A percentile compares a stretch with the other conserved stretches of the same genome.
These are phyloP conservation scores for Aspergillus bombycis DNA, from an alignment of 2,329 filamentous ascomycete species.

Conservation along the genomic window DNA sequence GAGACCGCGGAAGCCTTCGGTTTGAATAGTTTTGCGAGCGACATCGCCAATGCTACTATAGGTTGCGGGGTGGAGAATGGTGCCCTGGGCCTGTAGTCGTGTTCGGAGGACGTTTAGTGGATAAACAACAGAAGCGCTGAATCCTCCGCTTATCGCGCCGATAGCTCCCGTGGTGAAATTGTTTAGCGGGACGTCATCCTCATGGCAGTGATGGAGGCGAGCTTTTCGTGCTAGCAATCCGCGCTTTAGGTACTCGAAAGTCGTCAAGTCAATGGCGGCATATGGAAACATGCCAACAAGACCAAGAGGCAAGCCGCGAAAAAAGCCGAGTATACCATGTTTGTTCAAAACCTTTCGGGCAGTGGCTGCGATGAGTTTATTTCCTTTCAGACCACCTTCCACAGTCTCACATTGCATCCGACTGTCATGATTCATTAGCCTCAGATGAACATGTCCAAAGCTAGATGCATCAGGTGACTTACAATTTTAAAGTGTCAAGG, in stretches of 20 bases:
- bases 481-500: constrained; percentile 71
- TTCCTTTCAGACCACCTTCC: constrained; percentile 79
- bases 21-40: constrained; percentile 75
- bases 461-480: constrained; percentile 29
- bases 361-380: constrained; percentile 78
- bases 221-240: constrained; percentile 72
- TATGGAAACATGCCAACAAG: constrained; percentile 97
- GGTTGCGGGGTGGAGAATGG: constrained; percentile 83
- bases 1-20: constrained; percentile 81
- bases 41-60: constrained; percentile 94
- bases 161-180: constrained; percentile 86
- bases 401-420: constrained; percentile 96
- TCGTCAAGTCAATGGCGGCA: constrained; percentile 92
- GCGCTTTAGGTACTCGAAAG: constrained; percentile 89
- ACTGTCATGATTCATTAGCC: constrained; percentile 39
- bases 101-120: constrained; percentile 93
- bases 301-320: constrained; percentile 91
- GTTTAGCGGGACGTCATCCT: constrained; percentile 79
- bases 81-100: constrained; percentile 90
- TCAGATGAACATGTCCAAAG: neutral
- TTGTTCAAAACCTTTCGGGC: constrained; percentile 82
- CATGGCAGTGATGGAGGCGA: constrained; percentile 68
- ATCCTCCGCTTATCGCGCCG: constrained; percentile 86
- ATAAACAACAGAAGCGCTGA: constrained; percentile 92
- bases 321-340: constrained; percentile 75